These are phyloP conservation scores for Lentinula sp. DNA, from an alignment of 768 basidiomycete genomes.

Conservation along the genomic window DNA sequence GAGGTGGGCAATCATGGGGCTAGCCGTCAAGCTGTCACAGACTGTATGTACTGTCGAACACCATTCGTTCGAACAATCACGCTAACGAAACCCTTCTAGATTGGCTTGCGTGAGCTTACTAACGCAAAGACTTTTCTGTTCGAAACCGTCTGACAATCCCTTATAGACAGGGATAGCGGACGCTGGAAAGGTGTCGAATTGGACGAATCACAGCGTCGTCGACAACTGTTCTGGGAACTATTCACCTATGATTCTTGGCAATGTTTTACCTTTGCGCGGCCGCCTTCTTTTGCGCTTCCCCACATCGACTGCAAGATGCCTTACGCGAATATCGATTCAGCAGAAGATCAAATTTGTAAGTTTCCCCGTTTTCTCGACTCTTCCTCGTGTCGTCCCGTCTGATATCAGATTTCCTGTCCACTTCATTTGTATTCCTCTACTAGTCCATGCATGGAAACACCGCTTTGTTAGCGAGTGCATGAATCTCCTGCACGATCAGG, in stretches of 20 bases:
- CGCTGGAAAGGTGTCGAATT: constrained; percentile 54
- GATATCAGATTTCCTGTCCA: constrained; percentile 2
- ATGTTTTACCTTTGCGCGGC: constrained; percentile 65
- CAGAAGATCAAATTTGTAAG: constrained; percentile 58
- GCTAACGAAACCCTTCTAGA: constrained; percentile 30
- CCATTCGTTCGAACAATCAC: not conserved
- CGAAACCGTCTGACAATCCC: not conserved
- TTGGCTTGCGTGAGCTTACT: constrained; percentile 56
- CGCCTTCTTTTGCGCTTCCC: constrained; percentile 59
- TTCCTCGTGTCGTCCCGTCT: not conserved
- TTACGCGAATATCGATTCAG: constrained; percentile 30
- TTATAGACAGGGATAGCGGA: constrained; percentile 62
- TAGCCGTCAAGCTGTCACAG: constrained; percentile 65
- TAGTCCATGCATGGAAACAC: constrained; percentile 70
- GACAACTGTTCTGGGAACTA: constrained; percentile 65
- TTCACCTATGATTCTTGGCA: constrained; percentile 51
- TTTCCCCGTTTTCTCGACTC: constrained; percentile 9
- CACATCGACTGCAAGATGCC: constrained; percentile 68
- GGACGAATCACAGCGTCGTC: constrained; percentile 53
- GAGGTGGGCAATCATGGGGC: constrained; percentile 64
- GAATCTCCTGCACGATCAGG: constrained; percentile 64
- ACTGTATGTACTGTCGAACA: constrained; percentile 39
- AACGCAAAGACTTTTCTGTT: not conserved
- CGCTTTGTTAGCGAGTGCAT: constrained; percentile 64
- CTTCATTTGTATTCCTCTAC: not conserved